phyloP scores from a whole-genome alignment of 1,139 yeast species.

The Debaryomycetaceae sp. region DNA sequence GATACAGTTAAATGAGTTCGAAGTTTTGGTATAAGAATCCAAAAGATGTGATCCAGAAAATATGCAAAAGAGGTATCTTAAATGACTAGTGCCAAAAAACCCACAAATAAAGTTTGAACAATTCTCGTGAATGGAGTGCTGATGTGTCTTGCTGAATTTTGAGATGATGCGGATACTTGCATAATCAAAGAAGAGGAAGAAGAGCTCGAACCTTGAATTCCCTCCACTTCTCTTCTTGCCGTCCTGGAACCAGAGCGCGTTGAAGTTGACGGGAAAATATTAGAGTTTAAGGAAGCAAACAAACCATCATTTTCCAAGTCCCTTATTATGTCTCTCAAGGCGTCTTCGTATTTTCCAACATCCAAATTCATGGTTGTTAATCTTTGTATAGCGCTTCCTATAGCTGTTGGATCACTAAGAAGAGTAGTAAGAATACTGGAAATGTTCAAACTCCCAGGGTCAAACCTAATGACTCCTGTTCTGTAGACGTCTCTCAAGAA shows the following conservation, averaged over 20 bases:
- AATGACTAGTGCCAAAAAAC: neutral
- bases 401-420: conserved; percentile 23
- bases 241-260: conserved; percentile 7
- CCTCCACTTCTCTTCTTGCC: conserved; percentile 6
- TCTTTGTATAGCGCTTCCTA: conserved; percentile 20
- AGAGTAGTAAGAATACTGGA: conserved; percentile 21
- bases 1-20: too few species aligned
- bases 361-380: conserved; percentile 22
- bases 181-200: neutral
- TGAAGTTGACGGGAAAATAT: conserved; percentile 29
- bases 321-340: conserved; percentile 25
- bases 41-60: neutral
- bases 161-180: neutral
- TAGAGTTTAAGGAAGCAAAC: conserved; percentile 36
- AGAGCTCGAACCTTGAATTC: conserved; percentile 2
- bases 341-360: conserved; percentile 29
- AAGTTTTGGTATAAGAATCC: too few species aligned
- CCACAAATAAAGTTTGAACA: neutral
- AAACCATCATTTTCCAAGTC: conserved; percentile 40
- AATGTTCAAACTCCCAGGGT: conserved; percentile 21
- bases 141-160: neutral
- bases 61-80: neutral
- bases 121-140: neutral
- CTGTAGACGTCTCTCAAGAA: conserved; percentile 23
- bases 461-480: conserved; percentile 25